Evolutionary conservation across 768 basidiomycete genomes (phyloP).

Genomic region (Mycena sanguinolenta): DNA sequence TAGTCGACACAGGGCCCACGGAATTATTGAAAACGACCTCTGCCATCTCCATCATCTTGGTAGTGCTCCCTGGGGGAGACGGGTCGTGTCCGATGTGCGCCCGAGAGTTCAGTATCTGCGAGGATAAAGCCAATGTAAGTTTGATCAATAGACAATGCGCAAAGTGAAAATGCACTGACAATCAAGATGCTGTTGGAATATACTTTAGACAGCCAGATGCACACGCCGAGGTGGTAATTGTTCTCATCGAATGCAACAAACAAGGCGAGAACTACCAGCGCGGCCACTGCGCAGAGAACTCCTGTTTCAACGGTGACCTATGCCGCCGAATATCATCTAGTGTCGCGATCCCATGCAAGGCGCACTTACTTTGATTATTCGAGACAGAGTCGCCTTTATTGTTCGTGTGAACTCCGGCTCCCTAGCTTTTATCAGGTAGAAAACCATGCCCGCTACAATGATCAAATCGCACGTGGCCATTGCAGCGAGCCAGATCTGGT

Average conservation of each 20-base stretch:
- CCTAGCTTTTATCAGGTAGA: not conserved
- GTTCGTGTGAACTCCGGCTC: not conserved
- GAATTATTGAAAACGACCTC: no score
- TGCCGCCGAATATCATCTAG: not conserved
- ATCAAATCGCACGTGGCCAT: not conserved
- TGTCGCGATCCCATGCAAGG: not conserved
- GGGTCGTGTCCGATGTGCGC: no score
- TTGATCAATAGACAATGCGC: no score
- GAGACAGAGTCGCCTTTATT: not conserved
- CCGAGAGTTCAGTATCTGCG: no score
- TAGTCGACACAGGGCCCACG: no score
- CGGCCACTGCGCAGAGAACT: constrained; percentile 1
- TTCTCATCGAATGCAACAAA: not conserved
- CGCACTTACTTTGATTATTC: constrained; percentile 5
- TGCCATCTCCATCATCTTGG: no score
- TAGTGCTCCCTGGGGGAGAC: no score
- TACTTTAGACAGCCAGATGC: constrained; percentile 16
- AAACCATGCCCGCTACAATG: not conserved
- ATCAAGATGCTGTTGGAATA: constrained; percentile 29
- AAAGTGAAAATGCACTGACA: constrained; percentile 2
- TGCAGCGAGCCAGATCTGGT: constrained; percentile 12
- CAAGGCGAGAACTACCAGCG: not conserved
- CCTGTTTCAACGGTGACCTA: constrained; percentile 26
- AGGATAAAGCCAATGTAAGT: no score
- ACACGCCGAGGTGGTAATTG: constrained; percentile 12